Evolutionary conservation across 2,329 filamentous ascomycete species (phyloP), one percentile per base, ranked within the genome.

Genomic region (Paecilomyces dactylethromorphus): DNA sequence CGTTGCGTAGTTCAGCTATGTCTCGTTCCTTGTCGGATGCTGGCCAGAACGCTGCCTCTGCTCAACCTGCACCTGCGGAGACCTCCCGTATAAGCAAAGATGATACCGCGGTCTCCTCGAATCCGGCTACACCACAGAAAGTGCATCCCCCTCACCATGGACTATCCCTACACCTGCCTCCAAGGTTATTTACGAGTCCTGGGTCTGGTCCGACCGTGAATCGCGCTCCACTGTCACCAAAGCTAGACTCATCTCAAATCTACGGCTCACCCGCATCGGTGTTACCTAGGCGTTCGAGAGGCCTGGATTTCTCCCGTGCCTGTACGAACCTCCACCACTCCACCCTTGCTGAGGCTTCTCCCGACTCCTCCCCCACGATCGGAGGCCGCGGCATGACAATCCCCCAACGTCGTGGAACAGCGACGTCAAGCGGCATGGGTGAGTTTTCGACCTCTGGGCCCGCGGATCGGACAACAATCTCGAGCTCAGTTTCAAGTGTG

Each of bases 251-350:
- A 58, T 88, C 88, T 21, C 89, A 92, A 65, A 91, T 87, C 54
- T 96, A 95, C 78, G 89, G 89, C 50, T 93, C 91, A 1, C 92
- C 92, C 1, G 88, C 90, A 26, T 95, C 92, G 57, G 89, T 96
- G 53, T 82, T 97, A 7, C 93, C 93, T 18, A 86, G 93, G 63
- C 87, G 92, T 61, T 97, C 92, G 31, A 86, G 93, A 58, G 93
- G 93, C 51, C 81, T 97, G 61, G 93, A 97, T 76, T 97, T 96
- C 74, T 93, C 93, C 49, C 85, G 93, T 65, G 92, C 92, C 11
- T 94, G 91, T 62, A 97, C 93, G 11, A 96, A 92, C 71, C 81
- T 99, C 22, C 94, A 97, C 76, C 94, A 97, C 74, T 97, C 93
- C 15, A 97, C 90, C 0, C 83, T 97, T 8, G 92, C 93, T 58